Base-by-base conservation (phyloP, 495 filamentous ascomycete species). In the Hypoxylon trugodes region DNA sequence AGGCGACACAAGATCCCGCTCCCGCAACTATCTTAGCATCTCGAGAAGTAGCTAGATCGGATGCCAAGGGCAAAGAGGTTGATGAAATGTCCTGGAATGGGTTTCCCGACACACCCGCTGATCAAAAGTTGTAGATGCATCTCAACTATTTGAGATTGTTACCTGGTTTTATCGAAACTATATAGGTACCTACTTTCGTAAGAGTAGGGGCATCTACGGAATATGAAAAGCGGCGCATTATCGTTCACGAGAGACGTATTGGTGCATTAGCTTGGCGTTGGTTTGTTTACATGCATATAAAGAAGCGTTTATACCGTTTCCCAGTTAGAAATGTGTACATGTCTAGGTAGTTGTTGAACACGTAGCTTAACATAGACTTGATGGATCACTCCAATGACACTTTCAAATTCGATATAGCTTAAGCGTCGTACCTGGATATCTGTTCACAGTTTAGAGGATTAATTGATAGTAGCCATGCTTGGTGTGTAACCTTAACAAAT, bases 201-300 rank as follows among this genome's bases (percentile, higher is more conserved):
- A 15, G n/a, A 43, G n/a, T n/a, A n/a, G 36, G 32, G 13, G 15
- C 28, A 48, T 42, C 16, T 41, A 36, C 41, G 51, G 32, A 25
- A n/a, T n/a, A n/a, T n/a, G n/a, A n/a, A n/a, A n/a, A 15, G 13
- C 35, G 4, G 7, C 24, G 18, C 8, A 18, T 18, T 33, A 26
- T 55, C 9, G 36, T 57, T 25, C 30, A 47, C 18, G 47, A 49
- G 58, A 52, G 13, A 51, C 32, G 38, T 15, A 35, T 58, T 33
- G 16, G 35, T 48, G 63, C 63, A 66, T 66, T 32, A 58, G 64
- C 53, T 62, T 43, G 64, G 58, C 38, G 64, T 67, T 54, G 21
- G 48, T 18, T n/a, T 7, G 38, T 38, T 59, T 6, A 55, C 45
- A 54, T 43, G 47, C 48, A 59, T 49, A 26, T 30, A 10, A 41